phyloP scores from a whole-genome alignment of 768 basidiomycete species.

The Lentinus tigrinus region DNA sequence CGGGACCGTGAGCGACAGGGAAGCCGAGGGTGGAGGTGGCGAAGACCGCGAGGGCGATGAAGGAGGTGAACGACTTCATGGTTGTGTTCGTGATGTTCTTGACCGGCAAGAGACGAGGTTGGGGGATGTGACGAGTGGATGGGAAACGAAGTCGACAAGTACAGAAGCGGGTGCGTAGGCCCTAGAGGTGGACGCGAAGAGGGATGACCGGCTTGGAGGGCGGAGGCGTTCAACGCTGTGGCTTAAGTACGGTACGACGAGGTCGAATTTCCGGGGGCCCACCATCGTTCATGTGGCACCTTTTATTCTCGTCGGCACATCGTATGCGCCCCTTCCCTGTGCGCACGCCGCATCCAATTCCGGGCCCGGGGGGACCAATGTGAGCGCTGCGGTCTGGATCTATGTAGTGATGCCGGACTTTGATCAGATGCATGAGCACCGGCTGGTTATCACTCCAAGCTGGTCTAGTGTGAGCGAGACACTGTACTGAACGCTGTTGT shows the following conservation, averaged over 20 bases:
- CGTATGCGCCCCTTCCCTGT: background rate
- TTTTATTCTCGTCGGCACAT: background rate
- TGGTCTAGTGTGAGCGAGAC: too few relatives aligned
- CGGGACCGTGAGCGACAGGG: background rate
- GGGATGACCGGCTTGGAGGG: background rate
- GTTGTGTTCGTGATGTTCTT: background rate
- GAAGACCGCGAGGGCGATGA: slow-evolving; percentile 25
- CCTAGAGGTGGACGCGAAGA: background rate
- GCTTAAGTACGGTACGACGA: background rate
- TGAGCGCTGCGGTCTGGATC: background rate
- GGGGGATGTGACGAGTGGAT: slow-evolving; percentile 5
- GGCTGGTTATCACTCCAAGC: too few relatives aligned
- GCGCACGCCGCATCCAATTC: background rate
- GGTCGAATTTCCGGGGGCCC: background rate
- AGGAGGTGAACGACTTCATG: slow-evolving; percentile 26
- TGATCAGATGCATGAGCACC: too few relatives aligned
- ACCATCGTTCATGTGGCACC: background rate
- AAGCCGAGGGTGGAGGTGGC: slow-evolving; percentile 19
- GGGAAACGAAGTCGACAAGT: background rate
- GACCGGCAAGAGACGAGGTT: slow-evolving; percentile 14
- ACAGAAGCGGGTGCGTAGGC: background rate
- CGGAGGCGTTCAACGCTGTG: background rate
- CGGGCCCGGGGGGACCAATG: background rate
- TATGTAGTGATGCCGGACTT: too few relatives aligned
- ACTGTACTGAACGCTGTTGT: too few relatives aligned